These are phyloP conservation scores for Epichloe gansuensis DNA, from an alignment of 2,329 filamentous ascomycete species.

Conservation along the genomic window DNA sequence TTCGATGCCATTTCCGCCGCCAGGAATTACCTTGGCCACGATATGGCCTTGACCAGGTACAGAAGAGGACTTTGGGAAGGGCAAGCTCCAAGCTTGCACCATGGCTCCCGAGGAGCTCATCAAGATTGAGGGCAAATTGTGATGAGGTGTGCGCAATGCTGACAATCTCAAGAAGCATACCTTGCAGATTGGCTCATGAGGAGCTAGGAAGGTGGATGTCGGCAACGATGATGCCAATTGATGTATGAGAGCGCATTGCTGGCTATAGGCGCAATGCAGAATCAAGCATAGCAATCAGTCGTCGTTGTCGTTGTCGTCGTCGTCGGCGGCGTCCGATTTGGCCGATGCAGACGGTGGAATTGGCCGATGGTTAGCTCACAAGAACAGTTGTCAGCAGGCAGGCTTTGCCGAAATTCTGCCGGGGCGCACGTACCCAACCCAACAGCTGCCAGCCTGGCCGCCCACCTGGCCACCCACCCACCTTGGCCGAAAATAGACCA, in stretches of 20 bases:
- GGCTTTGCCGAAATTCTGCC: background rate
- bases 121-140: no score
- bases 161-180: background rate
- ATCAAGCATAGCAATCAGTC: background rate
- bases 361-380: background rate
- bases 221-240: background rate
- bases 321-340: background rate
- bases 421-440: background rate
- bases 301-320: background rate
- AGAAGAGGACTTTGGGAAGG: conserved; percentile 64
- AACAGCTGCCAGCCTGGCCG: background rate
- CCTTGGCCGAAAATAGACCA: conserved; percentile 4
- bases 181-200: background rate
- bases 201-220: background rate
- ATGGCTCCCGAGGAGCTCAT: conserved; percentile 4
- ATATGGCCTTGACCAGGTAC: conserved; percentile 69
- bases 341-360: background rate
- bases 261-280: background rate
- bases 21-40: conserved; percentile 59
- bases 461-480: background rate
- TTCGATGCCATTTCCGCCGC: conserved; percentile 57
- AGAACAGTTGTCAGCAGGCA: background rate
- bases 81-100: conserved; percentile 24
- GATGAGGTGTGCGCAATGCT: background rate
- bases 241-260: background rate